Conservation (phyloP, 352 stramenopile genomes). For the Pythium dissotocum region DNA sequence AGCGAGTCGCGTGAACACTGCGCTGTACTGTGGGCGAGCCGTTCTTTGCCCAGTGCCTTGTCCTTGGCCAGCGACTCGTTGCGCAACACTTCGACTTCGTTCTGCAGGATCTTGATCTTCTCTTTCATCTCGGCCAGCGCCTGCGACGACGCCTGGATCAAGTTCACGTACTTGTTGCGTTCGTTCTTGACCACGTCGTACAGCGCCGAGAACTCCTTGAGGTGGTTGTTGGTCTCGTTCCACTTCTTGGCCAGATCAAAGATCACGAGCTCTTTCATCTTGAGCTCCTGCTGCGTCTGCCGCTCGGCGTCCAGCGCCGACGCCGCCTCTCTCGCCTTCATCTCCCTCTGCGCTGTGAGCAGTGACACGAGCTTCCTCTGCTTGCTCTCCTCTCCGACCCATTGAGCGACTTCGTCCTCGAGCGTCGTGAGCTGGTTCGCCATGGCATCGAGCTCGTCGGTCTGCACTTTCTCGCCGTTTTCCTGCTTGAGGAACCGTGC, state of each 20-base stretch:
- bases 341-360: conserved; percentile 88
- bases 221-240: conserved; percentile 92
- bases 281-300: conserved; percentile 88
- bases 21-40: conserved; percentile 76
- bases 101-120: conserved; percentile 95
- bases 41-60: conserved; percentile 91
- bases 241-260: conserved; percentile 94
- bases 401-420: conserved; percentile 86
- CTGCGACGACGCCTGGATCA: conserved; percentile 91
- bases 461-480: conserved; percentile 74
- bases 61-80: conserved; percentile 94
- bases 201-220: conserved; percentile 92
- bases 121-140: conserved; percentile 95
- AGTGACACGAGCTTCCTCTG: conserved; percentile 89
- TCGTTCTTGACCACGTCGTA: conserved; percentile 97
- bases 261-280: conserved; percentile 93
- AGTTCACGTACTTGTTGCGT: conserved; percentile 95
- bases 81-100: conserved; percentile 93
- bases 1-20: conserved; percentile 90
- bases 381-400: conserved; percentile 85
- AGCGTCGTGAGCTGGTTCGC: conserved; percentile 63
- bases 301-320: conserved; percentile 78
- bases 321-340: conserved; percentile 88
- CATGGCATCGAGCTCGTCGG: conserved; percentile 59
- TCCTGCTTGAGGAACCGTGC: conserved; percentile 88